These are phyloP conservation scores for Xenoacremonium recifei DNA, from an alignment of 2,329 filamentous ascomycete species.

Conservation along the genomic window DNA sequence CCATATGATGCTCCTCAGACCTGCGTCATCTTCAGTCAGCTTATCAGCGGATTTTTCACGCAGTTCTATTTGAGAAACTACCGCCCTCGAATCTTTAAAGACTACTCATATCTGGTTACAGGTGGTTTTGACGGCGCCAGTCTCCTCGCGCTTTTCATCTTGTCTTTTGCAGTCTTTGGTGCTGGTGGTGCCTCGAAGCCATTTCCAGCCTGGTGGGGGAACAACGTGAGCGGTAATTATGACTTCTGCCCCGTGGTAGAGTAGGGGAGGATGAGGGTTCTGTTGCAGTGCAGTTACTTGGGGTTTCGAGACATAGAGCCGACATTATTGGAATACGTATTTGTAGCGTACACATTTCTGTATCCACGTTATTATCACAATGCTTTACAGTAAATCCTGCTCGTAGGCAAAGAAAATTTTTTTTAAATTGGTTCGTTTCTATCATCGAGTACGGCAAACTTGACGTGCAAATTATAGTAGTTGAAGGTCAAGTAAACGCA, in stretches of 20 bases:
- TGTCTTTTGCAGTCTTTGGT: conserved; percentile 56
- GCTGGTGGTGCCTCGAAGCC: conserved; percentile 41
- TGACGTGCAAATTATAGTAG: too few relatives aligned
- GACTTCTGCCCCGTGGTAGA: conserved; percentile 44
- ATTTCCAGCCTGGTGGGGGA: conserved; percentile 56
- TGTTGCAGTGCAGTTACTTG: too few relatives aligned
- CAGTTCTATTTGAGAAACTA: conserved; percentile 55
- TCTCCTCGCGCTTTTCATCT: conserved; percentile 47
- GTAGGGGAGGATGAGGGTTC: conserved; percentile 10
- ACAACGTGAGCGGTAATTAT: conserved; percentile 46
- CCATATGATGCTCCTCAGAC: conserved; percentile 56
- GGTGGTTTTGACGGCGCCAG: conserved; percentile 53
- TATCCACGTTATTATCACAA: too few relatives aligned
- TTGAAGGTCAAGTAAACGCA: too few relatives aligned
- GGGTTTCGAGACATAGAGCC: too few relatives aligned
- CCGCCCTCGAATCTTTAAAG: conserved; percentile 48
- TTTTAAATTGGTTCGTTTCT: too few relatives aligned
- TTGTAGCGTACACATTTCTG: too few relatives aligned
- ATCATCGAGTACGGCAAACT: too few relatives aligned
- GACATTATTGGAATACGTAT: too few relatives aligned
- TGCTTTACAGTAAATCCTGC: too few relatives aligned
- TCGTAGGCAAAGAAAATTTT: too few relatives aligned
- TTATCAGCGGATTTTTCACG: conserved; percentile 44
- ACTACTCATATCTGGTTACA: conserved; percentile 52
- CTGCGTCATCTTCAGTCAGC: conserved; percentile 49